Evolutionary conservation across 2,329 filamentous ascomycete species (phyloP).

Genomic region (Trematosphaeria pertusa): DNA sequence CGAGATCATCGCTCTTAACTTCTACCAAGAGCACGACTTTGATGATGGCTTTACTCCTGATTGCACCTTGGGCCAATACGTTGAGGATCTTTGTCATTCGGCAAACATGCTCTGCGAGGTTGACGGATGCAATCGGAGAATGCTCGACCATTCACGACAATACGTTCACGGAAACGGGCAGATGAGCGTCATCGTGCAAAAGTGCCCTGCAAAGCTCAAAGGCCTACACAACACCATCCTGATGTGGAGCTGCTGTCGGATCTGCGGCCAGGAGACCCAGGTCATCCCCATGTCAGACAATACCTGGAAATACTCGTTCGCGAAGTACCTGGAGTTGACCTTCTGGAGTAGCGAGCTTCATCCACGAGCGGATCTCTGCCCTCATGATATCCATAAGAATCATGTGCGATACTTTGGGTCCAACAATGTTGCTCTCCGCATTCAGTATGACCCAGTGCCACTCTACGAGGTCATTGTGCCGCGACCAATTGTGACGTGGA

Average conservation of each 20-base stretch:
- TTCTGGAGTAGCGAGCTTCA: slow-evolving; percentile 92
- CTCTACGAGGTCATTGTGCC: slow-evolving; percentile 95
- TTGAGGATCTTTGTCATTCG: slow-evolving; percentile 84
- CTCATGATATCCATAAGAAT: slow-evolving; percentile 90
- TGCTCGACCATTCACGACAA: slow-evolving; percentile 92
- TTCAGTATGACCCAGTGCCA: slow-evolving; percentile 92
- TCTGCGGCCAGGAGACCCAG: slow-evolving; percentile 88
- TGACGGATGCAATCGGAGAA: slow-evolving; percentile 84
- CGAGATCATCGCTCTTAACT: slow-evolving; percentile 86
- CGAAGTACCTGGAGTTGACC: slow-evolving; percentile 95
- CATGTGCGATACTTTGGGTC: slow-evolving; percentile 93
- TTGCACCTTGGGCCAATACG: slow-evolving; percentile 91
- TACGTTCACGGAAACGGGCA: slow-evolving; percentile 97
- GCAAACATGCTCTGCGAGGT: slow-evolving; percentile 80
- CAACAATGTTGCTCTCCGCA: slow-evolving; percentile 81
- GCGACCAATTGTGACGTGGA: slow-evolving; percentile 90
- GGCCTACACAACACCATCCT: slow-evolving; percentile 77
- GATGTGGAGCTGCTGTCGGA: slow-evolving; percentile 98
- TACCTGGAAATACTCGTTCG: slow-evolving; percentile 98
- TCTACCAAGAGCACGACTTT: slow-evolving; percentile 87
- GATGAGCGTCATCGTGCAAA: slow-evolving; percentile 88
- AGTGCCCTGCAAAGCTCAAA: slow-evolving; percentile 69
- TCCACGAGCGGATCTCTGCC: slow-evolving; percentile 76
- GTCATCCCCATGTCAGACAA: slow-evolving; percentile 90
- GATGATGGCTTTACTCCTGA: slow-evolving; percentile 77